phyloP scores from a whole-genome alignment of 2,329 filamentous ascomycete species.

The Fusarium musae region DNA sequence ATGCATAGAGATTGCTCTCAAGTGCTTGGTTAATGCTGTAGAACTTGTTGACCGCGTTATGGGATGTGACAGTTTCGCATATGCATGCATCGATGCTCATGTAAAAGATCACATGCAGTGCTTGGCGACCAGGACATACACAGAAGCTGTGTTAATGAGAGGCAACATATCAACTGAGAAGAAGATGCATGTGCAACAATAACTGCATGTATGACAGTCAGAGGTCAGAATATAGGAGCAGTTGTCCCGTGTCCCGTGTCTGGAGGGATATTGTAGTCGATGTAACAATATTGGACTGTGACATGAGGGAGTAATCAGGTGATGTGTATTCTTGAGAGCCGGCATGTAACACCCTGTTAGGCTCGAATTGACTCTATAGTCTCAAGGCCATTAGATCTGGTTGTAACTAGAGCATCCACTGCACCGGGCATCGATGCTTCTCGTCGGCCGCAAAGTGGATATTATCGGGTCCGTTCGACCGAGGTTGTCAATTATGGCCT shows the following conservation, averaged over 20 bases:
- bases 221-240: not conserved
- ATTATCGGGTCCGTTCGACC: conserved; percentile 34
- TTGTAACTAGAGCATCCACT: conserved; percentile 16
- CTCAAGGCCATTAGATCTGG: not conserved
- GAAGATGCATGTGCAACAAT: not conserved
- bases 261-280: not conserved
- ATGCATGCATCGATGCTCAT: not conserved
- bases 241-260: not conserved
- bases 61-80: not conserved
- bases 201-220: not conserved
- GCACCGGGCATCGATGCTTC: conserved; percentile 14
- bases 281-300: not conserved
- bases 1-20: not conserved
- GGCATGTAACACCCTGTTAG: not conserved
- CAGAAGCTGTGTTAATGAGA: conserved; percentile 5
- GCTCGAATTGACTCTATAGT: not conserved
- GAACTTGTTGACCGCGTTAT: not conserved
- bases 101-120: conserved; percentile 1
- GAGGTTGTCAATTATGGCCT: conserved; percentile 7
- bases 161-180: not conserved
- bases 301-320: not conserved
- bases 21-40: conserved; percentile 1
- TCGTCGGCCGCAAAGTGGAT: conserved; percentile 26
- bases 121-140: not conserved
- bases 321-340: not conserved